Conservation (phyloP, 768 basidiomycete species). For the Rhodotorula paludigena region DNA sequence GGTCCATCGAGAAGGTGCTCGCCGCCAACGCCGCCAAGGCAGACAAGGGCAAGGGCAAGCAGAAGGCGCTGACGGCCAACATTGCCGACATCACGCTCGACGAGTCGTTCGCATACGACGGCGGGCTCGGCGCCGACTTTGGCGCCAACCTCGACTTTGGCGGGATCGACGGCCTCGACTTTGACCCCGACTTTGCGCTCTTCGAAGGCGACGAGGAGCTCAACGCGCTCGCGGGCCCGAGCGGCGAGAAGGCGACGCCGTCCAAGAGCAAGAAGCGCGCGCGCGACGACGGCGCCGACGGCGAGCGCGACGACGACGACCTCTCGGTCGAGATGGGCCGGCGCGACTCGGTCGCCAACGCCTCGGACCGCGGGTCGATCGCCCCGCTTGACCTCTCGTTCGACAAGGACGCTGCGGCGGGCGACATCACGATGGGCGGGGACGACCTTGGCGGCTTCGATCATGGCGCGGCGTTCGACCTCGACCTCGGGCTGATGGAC, state of each 20-base stretch:
- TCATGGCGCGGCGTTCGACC: conserved; percentile 32
- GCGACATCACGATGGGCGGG: conserved; percentile 7
- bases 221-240: conserved; percentile 16
- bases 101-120: conserved; percentile 57
- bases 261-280: conserved; percentile 45
- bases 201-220: conserved; percentile 59
- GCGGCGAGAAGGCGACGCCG: conserved; percentile 45
- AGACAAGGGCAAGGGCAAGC: conserved; percentile 26
- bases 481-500: conserved; percentile 35
- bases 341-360: conserved; percentile 18
- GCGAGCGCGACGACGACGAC: conserved; percentile 50
- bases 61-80: conserved; percentile 59
- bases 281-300: conserved; percentile 42
- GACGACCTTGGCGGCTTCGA: conserved; percentile 38
- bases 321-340: conserved; percentile 46
- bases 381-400: conserved; percentile 52
- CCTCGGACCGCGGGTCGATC: conserved; percentile 54
- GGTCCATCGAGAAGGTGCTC: conserved; percentile 71
- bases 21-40: conserved; percentile 43
- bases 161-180: conserved; percentile 29
- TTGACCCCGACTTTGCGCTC: conserved; percentile 65
- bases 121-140: conserved; percentile 65
- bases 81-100: conserved; percentile 83
- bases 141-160: conserved; percentile 67
- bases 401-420: conserved; percentile 8